phyloP scores from a whole-genome alignment of 768 basidiomycete genomes.

The Leucocoprinus leucothites region DNA sequence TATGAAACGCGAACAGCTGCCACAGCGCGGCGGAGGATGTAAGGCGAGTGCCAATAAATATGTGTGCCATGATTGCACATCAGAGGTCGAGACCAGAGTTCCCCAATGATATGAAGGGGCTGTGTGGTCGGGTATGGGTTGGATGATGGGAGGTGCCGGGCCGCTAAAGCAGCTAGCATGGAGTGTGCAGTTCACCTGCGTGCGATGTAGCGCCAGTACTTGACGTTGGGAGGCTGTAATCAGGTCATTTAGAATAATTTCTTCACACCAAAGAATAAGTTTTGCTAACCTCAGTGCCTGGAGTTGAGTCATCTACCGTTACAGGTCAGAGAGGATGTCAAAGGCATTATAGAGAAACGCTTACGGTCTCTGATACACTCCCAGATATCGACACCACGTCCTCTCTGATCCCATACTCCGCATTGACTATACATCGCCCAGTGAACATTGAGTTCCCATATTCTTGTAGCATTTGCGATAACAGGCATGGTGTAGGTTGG shows the following conservation, averaged over 20 bases:
- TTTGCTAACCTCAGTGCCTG: slow-evolving; percentile 39
- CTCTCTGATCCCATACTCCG: slow-evolving; percentile 65
- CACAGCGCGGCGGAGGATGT: not conserved
- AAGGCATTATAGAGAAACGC: slow-evolving; percentile 23
- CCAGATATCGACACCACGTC: slow-evolving; percentile 72
- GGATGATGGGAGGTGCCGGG: not conserved
- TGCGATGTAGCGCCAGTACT: slow-evolving; percentile 47
- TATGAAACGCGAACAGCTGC: not conserved
- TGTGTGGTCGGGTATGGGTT: not conserved
- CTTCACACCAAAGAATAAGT: not conserved
- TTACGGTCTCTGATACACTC: slow-evolving; percentile 69
- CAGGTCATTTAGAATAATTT: not conserved
- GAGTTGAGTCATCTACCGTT: slow-evolving; percentile 54
- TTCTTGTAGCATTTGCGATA: slow-evolving; percentile 63
- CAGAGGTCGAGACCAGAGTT: not conserved
- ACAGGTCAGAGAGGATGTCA: slow-evolving; percentile 7
- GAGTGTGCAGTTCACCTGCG: slow-evolving; percentile 30
- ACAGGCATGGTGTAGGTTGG: slow-evolving; percentile 34
- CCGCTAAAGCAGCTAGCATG: not conserved
- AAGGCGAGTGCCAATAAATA: slow-evolving; percentile 6
- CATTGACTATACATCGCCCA: slow-evolving; percentile 69
- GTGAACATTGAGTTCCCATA: slow-evolving; percentile 67
- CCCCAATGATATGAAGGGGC: not conserved
- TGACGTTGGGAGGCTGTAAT: slow-evolving; percentile 33
- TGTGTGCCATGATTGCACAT: not conserved